Evolutionary conservation across 2,329 filamentous ascomycete genomes (phyloP).

Genomic region (Gremmenia infestans): DNA sequence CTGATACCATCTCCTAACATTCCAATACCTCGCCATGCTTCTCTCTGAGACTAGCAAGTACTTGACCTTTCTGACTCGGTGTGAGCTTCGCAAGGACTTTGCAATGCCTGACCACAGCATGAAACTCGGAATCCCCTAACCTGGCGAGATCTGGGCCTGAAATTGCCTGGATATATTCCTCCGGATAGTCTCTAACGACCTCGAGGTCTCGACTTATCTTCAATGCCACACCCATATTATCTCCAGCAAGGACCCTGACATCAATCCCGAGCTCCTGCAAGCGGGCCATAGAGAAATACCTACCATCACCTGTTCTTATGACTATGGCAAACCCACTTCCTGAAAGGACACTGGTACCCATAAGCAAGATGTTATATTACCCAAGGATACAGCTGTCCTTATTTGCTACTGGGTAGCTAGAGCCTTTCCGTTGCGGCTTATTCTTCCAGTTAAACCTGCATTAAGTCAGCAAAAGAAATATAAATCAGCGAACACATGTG

Average conservation of each 20-base stretch:
- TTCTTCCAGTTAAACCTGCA: conserved; percentile 4
- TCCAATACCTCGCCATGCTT: conserved; percentile 7
- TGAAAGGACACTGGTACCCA: conserved; percentile 4
- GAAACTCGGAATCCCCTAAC: conserved; percentile 3
- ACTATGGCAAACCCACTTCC: conserved; percentile 7
- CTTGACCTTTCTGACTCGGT: conserved; percentile 22
- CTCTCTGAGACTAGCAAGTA: conserved; percentile 34
- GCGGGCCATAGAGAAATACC: conserved; percentile 3
- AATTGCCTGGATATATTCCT: conserved; percentile 3
- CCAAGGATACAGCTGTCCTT: neutral
- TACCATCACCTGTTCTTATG: conserved; percentile 5
- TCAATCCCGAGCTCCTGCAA: conserved; percentile 12
- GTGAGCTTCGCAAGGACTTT: conserved; percentile 15
- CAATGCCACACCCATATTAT: conserved; percentile 11
- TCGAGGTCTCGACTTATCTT: conserved; percentile 8
- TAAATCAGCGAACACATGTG: neutral
- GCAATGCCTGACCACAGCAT: conserved; percentile 6
- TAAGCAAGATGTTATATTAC: conserved; percentile 4
- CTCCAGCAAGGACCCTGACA: conserved; percentile 9
- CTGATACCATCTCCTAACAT: conserved; percentile 16
- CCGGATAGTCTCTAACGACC: conserved; percentile 1
- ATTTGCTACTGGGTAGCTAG: neutral
- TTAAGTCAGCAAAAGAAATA: neutral
- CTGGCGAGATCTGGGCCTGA: conserved; percentile 7
- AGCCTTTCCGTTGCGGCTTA: conserved; percentile 4